Conservation (phyloP, 1,284 basidiomycete genomes). For the Crepidotus sp. region DNA sequence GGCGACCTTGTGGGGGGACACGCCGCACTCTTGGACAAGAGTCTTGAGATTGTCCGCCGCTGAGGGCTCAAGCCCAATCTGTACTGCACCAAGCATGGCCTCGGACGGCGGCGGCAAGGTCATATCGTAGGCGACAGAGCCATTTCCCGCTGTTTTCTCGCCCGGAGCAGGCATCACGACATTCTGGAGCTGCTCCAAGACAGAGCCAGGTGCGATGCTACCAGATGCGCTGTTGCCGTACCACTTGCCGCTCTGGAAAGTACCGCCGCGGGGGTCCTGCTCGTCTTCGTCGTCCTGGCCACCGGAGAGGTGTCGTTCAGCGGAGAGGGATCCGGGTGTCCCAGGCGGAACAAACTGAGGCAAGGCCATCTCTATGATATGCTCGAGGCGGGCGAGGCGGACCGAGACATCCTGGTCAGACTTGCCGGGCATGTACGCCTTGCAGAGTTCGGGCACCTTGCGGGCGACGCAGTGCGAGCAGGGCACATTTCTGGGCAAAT, state of each 20-base stretch:
- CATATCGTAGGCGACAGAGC: slow-evolving; percentile 6
- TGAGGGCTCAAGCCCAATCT: slow-evolving; percentile 52
- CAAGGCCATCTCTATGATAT: slow-evolving; percentile 68
- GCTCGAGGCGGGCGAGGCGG: slow-evolving; percentile 64
- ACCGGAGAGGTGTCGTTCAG: background rate
- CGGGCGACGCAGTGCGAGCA: slow-evolving; percentile 76
- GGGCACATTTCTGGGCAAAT: slow-evolving; percentile 27
- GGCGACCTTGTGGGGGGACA: slow-evolving; percentile 79
- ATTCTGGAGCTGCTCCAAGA: slow-evolving; percentile 69
- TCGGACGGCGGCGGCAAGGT: slow-evolving; percentile 14
- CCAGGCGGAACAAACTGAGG: slow-evolving; percentile 54
- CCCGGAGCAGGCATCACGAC: slow-evolving; percentile 37
- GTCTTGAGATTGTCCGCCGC: slow-evolving; percentile 74
- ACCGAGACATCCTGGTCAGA: slow-evolving; percentile 69
- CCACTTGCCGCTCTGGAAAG: slow-evolving; percentile 76
- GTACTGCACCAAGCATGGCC: slow-evolving; percentile 31
- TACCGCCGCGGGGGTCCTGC: slow-evolving; percentile 63
- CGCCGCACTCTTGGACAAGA: slow-evolving; percentile 84
- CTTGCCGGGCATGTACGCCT: slow-evolving; percentile 78
- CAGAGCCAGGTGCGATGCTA: slow-evolving; percentile 65
- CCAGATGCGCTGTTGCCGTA: slow-evolving; percentile 74
- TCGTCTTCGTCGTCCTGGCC: slow-evolving; percentile 61
- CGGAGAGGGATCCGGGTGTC: slow-evolving; percentile 32
- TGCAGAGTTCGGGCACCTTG: slow-evolving; percentile 77
- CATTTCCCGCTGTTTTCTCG: slow-evolving; percentile 21